Percentiles rank a stretch among this genome's conserved stretches.
Evolutionary conservation across 257 asterid genomes (phyloP).

Genomic region (Avicennia marina): DNA sequence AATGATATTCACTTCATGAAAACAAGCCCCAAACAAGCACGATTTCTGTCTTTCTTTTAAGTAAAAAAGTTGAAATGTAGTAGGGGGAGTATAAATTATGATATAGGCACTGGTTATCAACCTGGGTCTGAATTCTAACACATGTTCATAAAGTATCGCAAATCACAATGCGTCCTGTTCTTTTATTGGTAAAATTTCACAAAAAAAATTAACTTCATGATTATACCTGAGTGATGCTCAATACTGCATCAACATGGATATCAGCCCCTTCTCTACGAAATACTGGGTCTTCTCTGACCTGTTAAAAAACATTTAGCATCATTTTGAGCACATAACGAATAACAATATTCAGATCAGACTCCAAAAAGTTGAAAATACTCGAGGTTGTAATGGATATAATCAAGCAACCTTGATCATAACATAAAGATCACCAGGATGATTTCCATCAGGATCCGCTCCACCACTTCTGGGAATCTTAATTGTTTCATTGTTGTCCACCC

Average conservation of each 20-base stretch:
- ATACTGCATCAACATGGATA: slow-evolving; percentile 79
- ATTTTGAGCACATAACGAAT: not conserved
- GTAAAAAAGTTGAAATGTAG: not conserved
- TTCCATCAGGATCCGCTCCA: slow-evolving; percentile 97
- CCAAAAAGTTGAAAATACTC: not conserved
- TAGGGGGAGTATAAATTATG: not conserved
- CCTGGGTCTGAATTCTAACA: no score
- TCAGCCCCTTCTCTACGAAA: slow-evolving; percentile 92
- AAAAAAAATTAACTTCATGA: not conserved
- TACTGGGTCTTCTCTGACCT: slow-evolving; percentile 97
- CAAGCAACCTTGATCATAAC: slow-evolving; percentile 64
- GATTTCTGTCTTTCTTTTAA: no score
- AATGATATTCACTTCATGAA: no score
- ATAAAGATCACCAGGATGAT: slow-evolving; percentile 76
- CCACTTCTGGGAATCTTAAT: slow-evolving; percentile 71
- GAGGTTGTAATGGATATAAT: slow-evolving; percentile 10
- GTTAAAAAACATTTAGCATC: slow-evolving; percentile 20
- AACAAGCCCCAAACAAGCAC: no score
- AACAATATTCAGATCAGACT: not conserved
- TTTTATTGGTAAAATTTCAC: not conserved
- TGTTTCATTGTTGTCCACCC: slow-evolving; percentile 75
- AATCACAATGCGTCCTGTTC: slow-evolving; percentile 10
- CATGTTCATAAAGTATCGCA: not conserved
- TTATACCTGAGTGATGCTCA: slow-evolving; percentile 86
- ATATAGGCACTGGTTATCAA: no score